Percentiles rank a stretch among this genome's conserved stretches.
Evolutionary conservation across 495 filamentous ascomycete species (phyloP).

Genomic region (Neurospora hispaniola): DNA sequence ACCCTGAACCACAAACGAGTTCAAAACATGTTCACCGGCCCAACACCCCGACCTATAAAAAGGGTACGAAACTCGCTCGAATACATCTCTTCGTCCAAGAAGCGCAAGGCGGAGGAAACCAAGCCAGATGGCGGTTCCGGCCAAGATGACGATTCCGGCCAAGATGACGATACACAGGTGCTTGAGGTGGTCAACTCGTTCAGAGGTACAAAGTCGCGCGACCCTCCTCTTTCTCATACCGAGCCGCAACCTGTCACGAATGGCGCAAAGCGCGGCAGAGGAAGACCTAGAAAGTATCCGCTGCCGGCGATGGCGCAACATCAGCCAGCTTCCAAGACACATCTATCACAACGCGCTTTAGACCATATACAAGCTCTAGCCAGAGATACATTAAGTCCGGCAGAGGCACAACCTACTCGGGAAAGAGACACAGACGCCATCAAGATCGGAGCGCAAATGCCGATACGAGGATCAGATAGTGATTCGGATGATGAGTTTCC

Average conservation of each 20-base stretch:
- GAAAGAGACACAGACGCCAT: not conserved
- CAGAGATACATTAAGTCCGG: not conserved
- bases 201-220: not conserved
- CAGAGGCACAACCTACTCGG: not conserved
- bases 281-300: not conserved
- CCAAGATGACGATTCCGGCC: not conserved
- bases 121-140: not conserved
- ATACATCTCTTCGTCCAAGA: not conserved
- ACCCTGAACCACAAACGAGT: not conserved
- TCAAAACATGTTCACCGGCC: not conserved
- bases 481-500: not conserved
- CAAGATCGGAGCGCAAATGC: not conserved
- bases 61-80: not conserved
- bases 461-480: not conserved
- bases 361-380: not conserved
- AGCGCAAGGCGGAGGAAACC: not conserved
- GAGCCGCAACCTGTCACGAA: not conserved
- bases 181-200: not conserved
- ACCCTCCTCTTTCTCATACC: not conserved
- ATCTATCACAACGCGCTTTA: not conserved
- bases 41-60: not conserved
- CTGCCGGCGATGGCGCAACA: not conserved
- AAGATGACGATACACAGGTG: not conserved
- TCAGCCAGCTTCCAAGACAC: not conserved
- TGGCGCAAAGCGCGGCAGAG: not conserved